Evolutionary conservation across 2,329 filamentous ascomycete genomes (phyloP), one percentile per base, ranked within the genome.

Genomic region (Ophiostoma piceae): DNA sequence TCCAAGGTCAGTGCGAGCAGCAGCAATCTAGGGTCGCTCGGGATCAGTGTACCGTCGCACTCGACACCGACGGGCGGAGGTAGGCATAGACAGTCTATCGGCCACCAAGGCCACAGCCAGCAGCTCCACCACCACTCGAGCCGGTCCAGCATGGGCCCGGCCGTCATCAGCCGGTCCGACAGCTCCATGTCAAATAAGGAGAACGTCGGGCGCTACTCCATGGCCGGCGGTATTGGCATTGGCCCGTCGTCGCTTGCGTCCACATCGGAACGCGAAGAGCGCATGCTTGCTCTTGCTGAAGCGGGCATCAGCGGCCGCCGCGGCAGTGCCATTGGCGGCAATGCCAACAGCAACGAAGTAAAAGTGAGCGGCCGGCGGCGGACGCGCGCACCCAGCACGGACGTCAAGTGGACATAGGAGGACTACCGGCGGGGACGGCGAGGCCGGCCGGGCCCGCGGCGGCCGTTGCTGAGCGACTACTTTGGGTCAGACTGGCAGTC

Each of bases 71-170:
- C 68, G 2, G 43, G 66, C 26, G 26, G 43, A 1, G 62, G 60
- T 73, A 69, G 77, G 74, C 71, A 73, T 77, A 51, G 78, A 22
- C 77, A 76, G 57, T 76, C 76, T 9, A 69, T 74, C 7, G 71
- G 69, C 73, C 51, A 73, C 71, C 43, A 47, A 19, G 43, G 43
- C 43, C 43, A 47, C 19, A 7, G 43, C 43, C 39, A 41, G 11
- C 39, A 41, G 39, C 39, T 41, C 39, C 43, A 47, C 19, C 43
- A 47, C 43, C 66, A 67, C n/a, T 75, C 74, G 39, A 71, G 73
- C 2, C 74, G 78, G 19, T 75, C 75, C 8, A 77, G 74, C 71
- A 66, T 78, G 32, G 74, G 73, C 2, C 72, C 71, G 4, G 72
- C 73, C 62, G 69, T 71, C 26, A 70, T 70, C 70, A 73, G 72